A percentile compares a stretch with the other conserved stretches of the same genome.
Conservation (phyloP, 169 alveolate species). For the Condylostoma magnum region DNA sequence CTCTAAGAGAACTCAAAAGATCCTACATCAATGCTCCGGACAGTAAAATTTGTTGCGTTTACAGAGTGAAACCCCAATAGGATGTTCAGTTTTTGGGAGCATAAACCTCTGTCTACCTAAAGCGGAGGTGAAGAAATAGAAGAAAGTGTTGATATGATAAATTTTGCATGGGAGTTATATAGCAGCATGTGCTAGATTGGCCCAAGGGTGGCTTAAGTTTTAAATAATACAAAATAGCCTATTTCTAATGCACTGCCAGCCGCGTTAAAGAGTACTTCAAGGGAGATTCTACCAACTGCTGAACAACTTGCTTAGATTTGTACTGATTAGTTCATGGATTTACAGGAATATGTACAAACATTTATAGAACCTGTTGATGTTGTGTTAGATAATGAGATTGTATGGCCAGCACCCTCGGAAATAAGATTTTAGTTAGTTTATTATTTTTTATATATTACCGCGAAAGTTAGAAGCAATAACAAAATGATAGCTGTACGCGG, state of each 20-base stretch:
- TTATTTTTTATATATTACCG: too few relatives aligned
- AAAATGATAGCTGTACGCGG: too few relatives aligned
- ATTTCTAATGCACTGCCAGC: neutral
- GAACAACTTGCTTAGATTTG: neutral
- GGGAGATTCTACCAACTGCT: slow-evolving; percentile 6
- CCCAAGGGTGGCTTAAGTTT: neutral
- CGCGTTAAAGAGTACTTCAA: slow-evolving; percentile 2
- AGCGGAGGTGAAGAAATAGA: slow-evolving; percentile 13
- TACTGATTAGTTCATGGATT: neutral
- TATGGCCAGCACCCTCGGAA: slow-evolving; percentile 29
- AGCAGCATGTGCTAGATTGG: neutral
- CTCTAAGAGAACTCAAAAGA: neutral
- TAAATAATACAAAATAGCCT: neutral
- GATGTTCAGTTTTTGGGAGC: neutral
- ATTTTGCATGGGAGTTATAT: slow-evolving; percentile 7
- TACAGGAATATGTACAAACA: neutral
- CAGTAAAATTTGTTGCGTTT: neutral
- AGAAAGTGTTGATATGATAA: neutral
- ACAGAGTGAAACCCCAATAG: slow-evolving; percentile 29
- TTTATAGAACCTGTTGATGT: slow-evolving; percentile 5
- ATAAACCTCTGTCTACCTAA: neutral
- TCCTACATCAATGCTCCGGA: neutral
- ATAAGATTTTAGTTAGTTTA: slow-evolving; percentile 12
- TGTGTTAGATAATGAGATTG: slow-evolving; percentile 22
- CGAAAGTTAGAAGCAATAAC: too few relatives aligned